Evolutionary conservation across 2,329 filamentous ascomycete species (phyloP).

Genomic region (Moelleriella libera): DNA sequence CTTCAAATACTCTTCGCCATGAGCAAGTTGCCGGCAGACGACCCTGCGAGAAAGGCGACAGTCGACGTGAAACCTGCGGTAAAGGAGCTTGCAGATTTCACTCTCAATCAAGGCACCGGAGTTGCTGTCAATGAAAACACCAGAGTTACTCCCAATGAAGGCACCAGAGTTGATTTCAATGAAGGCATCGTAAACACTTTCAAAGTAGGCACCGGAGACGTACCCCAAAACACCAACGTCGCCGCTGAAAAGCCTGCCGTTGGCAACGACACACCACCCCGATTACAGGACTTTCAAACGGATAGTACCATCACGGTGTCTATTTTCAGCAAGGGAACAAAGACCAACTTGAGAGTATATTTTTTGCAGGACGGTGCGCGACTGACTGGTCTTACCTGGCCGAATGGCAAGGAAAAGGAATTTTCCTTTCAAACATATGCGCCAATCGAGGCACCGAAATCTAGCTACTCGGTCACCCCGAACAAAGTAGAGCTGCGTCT

Average conservation of each 20-base stretch:
- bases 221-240: background rate
- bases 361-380: conserved; percentile 13
- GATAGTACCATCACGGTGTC: conserved; percentile 20
- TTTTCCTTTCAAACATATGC: conserved; percentile 53
- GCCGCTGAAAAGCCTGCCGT: conserved; percentile 7
- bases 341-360: conserved; percentile 23
- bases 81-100: conserved; percentile 13
- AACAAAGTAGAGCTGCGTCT: conserved; percentile 72
- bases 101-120: no score
- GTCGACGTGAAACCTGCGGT: conserved; percentile 15
- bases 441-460: conserved; percentile 45
- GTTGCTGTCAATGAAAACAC: no score
- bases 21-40: conserved; percentile 27
- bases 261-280: conserved; percentile 10
- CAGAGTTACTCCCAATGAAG: no score
- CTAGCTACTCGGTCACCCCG: conserved; percentile 50
- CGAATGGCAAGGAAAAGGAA: conserved; percentile 41
- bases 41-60: conserved; percentile 31
- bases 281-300: conserved; percentile 23
- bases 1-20: conserved; percentile 31
- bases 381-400: conserved; percentile 17
- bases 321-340: conserved; percentile 27
- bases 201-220: background rate
- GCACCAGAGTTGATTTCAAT: no score
- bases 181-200: no score